Evolutionary conservation across 495 filamentous ascomycete genomes (phyloP).

Genomic region (Aspergillus leporis): DNA sequence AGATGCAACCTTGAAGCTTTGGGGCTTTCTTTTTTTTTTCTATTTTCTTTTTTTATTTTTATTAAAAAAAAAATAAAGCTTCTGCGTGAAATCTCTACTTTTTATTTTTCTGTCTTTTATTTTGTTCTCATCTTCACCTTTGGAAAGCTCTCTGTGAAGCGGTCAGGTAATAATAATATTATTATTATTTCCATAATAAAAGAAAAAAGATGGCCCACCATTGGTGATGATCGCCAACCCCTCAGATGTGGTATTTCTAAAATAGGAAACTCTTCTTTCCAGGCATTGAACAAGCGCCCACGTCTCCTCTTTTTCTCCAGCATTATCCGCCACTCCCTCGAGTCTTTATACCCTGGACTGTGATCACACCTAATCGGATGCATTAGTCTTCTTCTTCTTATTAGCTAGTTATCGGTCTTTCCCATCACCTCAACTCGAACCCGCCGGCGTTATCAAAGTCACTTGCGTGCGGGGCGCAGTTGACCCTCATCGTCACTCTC

Average conservation of each 20-base stretch:
- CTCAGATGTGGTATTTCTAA: constrained; percentile 4
- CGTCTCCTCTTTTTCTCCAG: constrained; percentile 3
- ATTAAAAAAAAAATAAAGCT: no score
- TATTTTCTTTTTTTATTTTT: background rate
- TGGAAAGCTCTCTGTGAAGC: background rate
- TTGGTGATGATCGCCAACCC: constrained; percentile 7
- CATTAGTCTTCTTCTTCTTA: background rate
- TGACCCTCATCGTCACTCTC: background rate
- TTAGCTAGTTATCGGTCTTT: background rate
- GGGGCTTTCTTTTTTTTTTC: constrained; percentile 7
- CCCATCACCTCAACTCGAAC: background rate
- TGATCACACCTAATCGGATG: constrained; percentile 1
- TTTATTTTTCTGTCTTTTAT: constrained; percentile 8
- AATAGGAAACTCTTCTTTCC: constrained; percentile 1
- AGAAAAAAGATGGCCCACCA: background rate
- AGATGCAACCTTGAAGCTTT: background rate
- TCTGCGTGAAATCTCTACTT: background rate
- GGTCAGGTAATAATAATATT: background rate
- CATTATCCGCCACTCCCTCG: background rate
- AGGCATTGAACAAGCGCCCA: background rate
- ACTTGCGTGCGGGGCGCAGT: constrained; percentile 6
- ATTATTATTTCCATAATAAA: constrained; percentile 4
- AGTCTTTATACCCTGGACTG: constrained; percentile 1
- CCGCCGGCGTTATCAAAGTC: background rate
- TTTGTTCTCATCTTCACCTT: constrained; percentile 8